Evolutionary conservation across 2,329 filamentous ascomycete genomes (phyloP), one percentile per base, ranked within the genome.

Genomic region (Chaetomiaceae sp.): DNA sequence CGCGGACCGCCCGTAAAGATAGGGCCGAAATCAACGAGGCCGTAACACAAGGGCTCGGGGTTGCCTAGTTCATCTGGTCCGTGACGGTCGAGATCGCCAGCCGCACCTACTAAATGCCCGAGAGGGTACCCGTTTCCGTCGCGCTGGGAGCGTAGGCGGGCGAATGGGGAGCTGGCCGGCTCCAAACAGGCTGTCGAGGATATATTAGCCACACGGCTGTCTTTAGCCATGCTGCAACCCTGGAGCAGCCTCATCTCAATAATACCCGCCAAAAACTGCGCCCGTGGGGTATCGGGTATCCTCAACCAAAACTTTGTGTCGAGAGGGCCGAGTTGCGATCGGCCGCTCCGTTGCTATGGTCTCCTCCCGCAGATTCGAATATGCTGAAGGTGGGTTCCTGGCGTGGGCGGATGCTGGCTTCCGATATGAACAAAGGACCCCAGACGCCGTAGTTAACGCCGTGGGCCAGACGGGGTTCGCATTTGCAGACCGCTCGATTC

Each of bases 131-230:
- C n/a, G 41, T 21, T 51, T 27, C 51, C 41, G 27, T 23, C 21
- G 42, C 21, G 20, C 20, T 32, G 42, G 45, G 13, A 43, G 16
- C 14, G 14, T 16, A 27, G 43, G 50, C 25, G 25, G 50, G 32
- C 54, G 54, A 61, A 60, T 61, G 38, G 40, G 51, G 53, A 52
- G 32, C 3, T 21, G 23, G 16, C 4, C 18, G 27, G 16, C 13
- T 5, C 38, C 21, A 48, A 53, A 58, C 41, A 57, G 54, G 44
- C 56, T 53, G 54, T 60, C 38, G 29, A 50, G 53, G 53, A 55
- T 60, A 60, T 56, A 59, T 63, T 62, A 59, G 42, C 60, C 51
- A 59, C 53, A 44, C 42, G 51, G 10, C 21, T 29, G 42, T 13
- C 50, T 61, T 58, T 60, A 62, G 53, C 57, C 58, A 62, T 32